These are phyloP conservation scores for Phtheirospermum japonicum DNA, from an alignment of 257 asterid genomes.

Conservation along the genomic window DNA sequence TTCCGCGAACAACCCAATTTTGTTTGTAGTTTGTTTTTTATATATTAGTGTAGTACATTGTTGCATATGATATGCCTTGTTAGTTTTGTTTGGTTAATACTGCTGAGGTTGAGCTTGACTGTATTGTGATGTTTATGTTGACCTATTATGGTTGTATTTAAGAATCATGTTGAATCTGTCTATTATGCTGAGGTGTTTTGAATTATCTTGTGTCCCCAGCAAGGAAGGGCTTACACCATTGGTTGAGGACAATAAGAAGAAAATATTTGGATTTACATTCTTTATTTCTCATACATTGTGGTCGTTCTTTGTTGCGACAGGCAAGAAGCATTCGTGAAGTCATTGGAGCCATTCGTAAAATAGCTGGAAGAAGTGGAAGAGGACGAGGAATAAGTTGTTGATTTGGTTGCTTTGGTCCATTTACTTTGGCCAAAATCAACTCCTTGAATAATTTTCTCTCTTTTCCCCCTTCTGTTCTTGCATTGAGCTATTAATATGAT, in stretches of 20 bases:
- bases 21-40: neutral
- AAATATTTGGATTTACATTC: conserved; percentile 37
- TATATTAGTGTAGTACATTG: no score
- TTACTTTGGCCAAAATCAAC: neutral
- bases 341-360: conserved; percentile 85
- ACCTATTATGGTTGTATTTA: neutral
- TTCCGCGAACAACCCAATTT: neutral
- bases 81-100: neutral
- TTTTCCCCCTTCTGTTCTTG: neutral
- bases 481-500: neutral
- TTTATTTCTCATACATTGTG: neutral
- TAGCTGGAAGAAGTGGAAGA: conserved; percentile 99
- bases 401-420: neutral
- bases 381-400: conserved; percentile 67
- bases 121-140: neutral
- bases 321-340: conserved; percentile 85
- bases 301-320: conserved; percentile 32
- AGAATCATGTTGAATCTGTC: neutral
- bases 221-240: conserved; percentile 69
- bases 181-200: no score
- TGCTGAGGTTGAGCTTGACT: neutral
- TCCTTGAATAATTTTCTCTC: neutral
- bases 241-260: conserved; percentile 85
- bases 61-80: no score
- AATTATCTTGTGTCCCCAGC: conserved; percentile 38